A percentile compares a stretch with the other conserved stretches of the same genome.
Evolutionary conservation across 2,329 filamentous ascomycete species (phyloP).

Genomic region (Clonostachys rosea): DNA sequence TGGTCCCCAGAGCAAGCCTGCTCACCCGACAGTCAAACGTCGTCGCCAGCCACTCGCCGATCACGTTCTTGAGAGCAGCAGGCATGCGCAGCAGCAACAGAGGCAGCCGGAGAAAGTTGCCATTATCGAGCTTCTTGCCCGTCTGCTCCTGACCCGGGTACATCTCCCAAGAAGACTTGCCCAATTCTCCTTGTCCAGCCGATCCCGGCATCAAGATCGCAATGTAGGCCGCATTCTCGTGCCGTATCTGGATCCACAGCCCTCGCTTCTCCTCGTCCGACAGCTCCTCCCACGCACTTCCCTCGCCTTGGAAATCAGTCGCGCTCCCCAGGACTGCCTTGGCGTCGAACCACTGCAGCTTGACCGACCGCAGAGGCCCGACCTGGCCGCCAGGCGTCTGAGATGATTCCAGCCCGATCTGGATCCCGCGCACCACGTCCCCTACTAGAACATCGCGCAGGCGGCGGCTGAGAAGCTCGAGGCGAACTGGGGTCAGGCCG

Average conservation of each 20-base stretch:
- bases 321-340: conserved; percentile 20
- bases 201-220: conserved; percentile 42
- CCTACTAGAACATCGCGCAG: conserved; percentile 52
- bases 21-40: conserved; percentile 54
- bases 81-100: conserved; percentile 53
- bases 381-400: conserved; percentile 31
- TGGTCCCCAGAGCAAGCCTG: conserved; percentile 42
- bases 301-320: conserved; percentile 3
- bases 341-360: conserved; percentile 38
- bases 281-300: conserved; percentile 6
- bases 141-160: conserved; percentile 6
- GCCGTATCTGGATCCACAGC: conserved; percentile 42
- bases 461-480: conserved; percentile 37
- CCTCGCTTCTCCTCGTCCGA: conserved; percentile 17
- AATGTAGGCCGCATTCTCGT: conserved; percentile 46
- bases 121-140: conserved; percentile 3
- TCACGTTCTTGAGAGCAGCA: conserved; percentile 38
- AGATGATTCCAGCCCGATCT: conserved; percentile 41
- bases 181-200: background rate
- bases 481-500: conserved; percentile 26
- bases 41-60: conserved; percentile 45
- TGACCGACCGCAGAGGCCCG: conserved; percentile 38
- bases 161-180: conserved; percentile 9
- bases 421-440: conserved; percentile 55
- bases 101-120: conserved; percentile 40